These are phyloP conservation scores for Alternaria gansuensis DNA, from an alignment of 2,329 filamentous ascomycete genomes.

Conservation along the genomic window DNA sequence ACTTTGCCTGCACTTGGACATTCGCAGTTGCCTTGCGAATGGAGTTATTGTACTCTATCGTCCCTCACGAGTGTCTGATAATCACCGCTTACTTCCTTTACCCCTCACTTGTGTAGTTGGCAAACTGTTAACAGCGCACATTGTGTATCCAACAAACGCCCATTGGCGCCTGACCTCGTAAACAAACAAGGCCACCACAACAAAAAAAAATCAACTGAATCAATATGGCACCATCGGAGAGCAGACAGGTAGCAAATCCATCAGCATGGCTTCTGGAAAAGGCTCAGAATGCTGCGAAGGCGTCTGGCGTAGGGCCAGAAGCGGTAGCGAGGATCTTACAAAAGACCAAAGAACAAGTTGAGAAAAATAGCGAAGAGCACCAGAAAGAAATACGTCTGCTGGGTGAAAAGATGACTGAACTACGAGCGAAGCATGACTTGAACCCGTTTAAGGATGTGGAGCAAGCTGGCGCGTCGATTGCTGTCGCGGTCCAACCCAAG, in stretches of 20 bases:
- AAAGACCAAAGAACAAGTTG: not conserved
- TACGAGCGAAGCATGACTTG: not conserved
- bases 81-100: not conserved
- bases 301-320: conserved; percentile 1
- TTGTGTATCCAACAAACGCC: not conserved
- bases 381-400: not conserved
- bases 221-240: conserved; percentile 1
- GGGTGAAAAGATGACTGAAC: not conserved
- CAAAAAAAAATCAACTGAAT: conserved; percentile 1
- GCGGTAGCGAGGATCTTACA: conserved; percentile 7
- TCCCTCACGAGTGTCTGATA: not conserved
- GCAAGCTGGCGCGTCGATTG: not conserved
- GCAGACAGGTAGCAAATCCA: not conserved
- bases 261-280: conserved; percentile 14
- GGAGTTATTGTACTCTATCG: not conserved
- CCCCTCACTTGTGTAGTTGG: not conserved
- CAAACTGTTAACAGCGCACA: not conserved
- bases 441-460: not conserved
- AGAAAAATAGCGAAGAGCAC: conserved; percentile 3
- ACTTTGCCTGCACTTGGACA: not conserved
- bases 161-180: not conserved
- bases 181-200: not conserved
- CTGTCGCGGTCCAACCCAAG: not conserved
- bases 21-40: not conserved
- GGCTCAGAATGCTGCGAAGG: conserved; percentile 8